Evolutionary conservation across 2,329 filamentous ascomycete genomes (phyloP), one percentile per base, ranked within the genome.

Genomic region (Fusarium pilosicola): DNA sequence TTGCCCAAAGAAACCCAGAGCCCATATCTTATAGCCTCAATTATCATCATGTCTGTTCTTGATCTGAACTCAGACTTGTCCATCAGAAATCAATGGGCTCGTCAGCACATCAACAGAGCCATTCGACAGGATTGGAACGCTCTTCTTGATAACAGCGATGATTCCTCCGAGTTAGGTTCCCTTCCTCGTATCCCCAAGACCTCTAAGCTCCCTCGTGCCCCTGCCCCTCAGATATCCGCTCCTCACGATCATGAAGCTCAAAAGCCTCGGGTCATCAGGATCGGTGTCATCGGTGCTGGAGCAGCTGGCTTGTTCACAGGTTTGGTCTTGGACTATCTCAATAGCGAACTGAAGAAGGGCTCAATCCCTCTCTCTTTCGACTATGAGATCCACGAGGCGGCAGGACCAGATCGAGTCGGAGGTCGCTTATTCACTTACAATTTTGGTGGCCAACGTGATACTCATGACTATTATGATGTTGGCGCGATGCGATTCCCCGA

Each of bases 401-500:
- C 68, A 0, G 65, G 57, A 0, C 30, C 28, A 8, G 22, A 69
- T 0, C 38, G 71, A 6, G 42, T 72, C 6, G 72, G 72, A 5
- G 68, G 72, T 0, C 71, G 71, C 5, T 26, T 74, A 3, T 74
- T 65, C 26, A 74, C 72, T 17, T 64, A 74, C 22, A 28, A 72
- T 22, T 74, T 74, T n/a, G 45, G 56, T 7, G 38, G 65, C 0
- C 39, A 28, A 24, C 32, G 30, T 3, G 51, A 65, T 5, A 34
- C 42, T 12, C 72, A 74, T 7, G 72, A 74, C 38, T 74, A 71
- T 3, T 71, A 68, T 24, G 64, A 71, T 3, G 55, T 74, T 7
- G 72, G 71, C 2, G 68, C 72, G 3, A 61, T 74, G 71, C 30
- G 68, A 32, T 71, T 71, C 5, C 71, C 71, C 2, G 42, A 73